Base-by-base conservation (phyloP, 768 basidiomycete species). In the Paxillus involutus region DNA sequence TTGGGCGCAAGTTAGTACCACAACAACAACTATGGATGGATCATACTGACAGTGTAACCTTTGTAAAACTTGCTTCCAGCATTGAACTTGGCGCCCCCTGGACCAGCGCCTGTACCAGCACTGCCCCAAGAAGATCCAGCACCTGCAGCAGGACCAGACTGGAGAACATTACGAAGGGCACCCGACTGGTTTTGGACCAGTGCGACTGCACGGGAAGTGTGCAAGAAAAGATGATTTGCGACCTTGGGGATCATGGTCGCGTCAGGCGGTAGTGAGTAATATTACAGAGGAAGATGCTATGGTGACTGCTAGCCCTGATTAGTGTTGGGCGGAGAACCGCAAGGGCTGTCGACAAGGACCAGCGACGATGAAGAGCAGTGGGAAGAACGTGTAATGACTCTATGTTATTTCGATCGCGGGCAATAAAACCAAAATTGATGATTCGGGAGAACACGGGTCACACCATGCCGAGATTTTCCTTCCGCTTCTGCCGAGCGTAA, bases 161-260 rank as follows among this genome's bases (percentile, higher is more conserved):
- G 86, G 52, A 91, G 78, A 51, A 88, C 91, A 79, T 88, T 92
- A 54, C 89, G 77, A 67, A 91, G 75, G 0, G 88, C 81, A 5
- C 79, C 73, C 5, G 78, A 78, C 67, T 88, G 88, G 57, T 85
- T 84, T 61, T 91, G 89, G 52, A 88, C 85, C 45, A 85, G 82
- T 0, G 86, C 83, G 44, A 85, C 90, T 14, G 86, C 89, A 63
- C 90, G 85, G 13, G 85, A 80, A 0, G 88, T 88, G 59, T 85
- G 84, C 56, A 91, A 82, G 33, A 93, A 73, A 49, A 93, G 76
- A 47, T 86, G 83, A n/a, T 84, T 86, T 30, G 88, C 85, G 73
- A 89, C 85, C 71, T 91, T 90, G 47, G 91, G 90, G 65, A 94
- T 75, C 91, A 93, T 93, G 19, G 60, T 63, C 47, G 60, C 57